phyloP scores from a whole-genome alignment of 495 filamentous ascomycete species.

The Pyronema domesticum region DNA sequence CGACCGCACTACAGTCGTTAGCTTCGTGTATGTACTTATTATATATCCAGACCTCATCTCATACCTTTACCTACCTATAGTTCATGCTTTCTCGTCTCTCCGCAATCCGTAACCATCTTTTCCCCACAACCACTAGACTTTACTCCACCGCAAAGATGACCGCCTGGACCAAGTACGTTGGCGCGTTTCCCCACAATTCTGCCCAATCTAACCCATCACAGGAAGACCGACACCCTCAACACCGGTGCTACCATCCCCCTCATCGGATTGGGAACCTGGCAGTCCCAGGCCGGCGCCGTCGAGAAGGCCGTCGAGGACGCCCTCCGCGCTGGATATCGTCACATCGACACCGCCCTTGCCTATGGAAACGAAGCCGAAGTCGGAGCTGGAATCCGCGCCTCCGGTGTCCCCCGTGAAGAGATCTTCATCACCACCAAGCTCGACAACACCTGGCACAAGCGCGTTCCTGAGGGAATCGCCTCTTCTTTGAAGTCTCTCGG shows the following conservation, averaged over 20 bases:
- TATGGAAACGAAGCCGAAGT: slow-evolving; percentile 78
- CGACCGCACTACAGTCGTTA: background rate
- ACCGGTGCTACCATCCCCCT: slow-evolving; percentile 57
- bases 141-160: slow-evolving; percentile 4
- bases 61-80: background rate
- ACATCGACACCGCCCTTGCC: slow-evolving; percentile 59
- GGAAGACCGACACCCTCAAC: slow-evolving; percentile 57
- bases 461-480: slow-evolving; percentile 49
- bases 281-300: slow-evolving; percentile 76
- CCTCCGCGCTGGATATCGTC: slow-evolving; percentile 57
- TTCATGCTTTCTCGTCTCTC: background rate
- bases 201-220: background rate
- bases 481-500: slow-evolving; percentile 51
- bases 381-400: slow-evolving; percentile 60
- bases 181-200: background rate
- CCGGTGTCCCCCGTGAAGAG: slow-evolving; percentile 59
- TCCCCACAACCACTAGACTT: background rate
- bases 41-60: background rate
- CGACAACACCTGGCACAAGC: slow-evolving; percentile 63
- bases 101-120: background rate
- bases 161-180: slow-evolving; percentile 4
- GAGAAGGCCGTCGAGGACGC: slow-evolving; percentile 39
- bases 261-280: slow-evolving; percentile 30
- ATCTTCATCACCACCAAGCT: slow-evolving; percentile 85
- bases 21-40: no score